Evolutionary conservation across 139 green algal species (phyloP), one percentile per base, ranked within the genome.

Genomic region (Micractinium sp.): DNA sequence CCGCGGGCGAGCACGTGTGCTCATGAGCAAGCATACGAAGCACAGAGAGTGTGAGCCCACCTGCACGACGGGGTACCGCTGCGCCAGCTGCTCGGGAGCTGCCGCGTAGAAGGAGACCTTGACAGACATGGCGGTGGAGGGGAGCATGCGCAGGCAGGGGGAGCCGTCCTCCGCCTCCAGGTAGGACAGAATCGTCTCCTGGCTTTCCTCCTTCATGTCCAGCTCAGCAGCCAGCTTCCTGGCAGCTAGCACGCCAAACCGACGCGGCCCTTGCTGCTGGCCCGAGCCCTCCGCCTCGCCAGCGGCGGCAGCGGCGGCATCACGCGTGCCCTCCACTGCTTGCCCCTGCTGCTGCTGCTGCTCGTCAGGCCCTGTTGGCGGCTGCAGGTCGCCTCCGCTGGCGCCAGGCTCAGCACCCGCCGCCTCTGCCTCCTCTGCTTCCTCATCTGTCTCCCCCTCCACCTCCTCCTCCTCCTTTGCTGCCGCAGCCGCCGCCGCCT

Each of bases 171-270:
- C 81, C 31, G 82, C 91, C 81, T 95, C 88, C 87, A 98, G 91
- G 92, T 96, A 97, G 27, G 89, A 93, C 41, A 98, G 91, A 79
- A 97, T 81, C 25, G 93, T 95, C 87, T 98, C 95, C 92, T 97
- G 94, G 27, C 91, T 90, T 84, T 97, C 96, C 90, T 96, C 92
- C 19, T 69, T 77, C 69, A 97, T 81, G 87, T 98, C 96, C 79
- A 95, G 87, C 71, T 91, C 85, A 15, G 66, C 31, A 15, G 86
- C 83, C 23, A 93, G 33, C 69, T 85, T 41, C 15, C 33, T 20
- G 29, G 92, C 53, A 25, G 85, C 80, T 75, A 97, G 81, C 36
- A 92, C 89, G 14, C 93, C 90, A 89, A 89, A 95, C 53, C 38
- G 36, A n/a, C 67, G 56, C 22, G 41, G 83, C n/a, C 3, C 25